Evolutionary conservation across 192 early-diverging fungal species (phyloP).

Genomic region (Mortierella hygrophila): DNA sequence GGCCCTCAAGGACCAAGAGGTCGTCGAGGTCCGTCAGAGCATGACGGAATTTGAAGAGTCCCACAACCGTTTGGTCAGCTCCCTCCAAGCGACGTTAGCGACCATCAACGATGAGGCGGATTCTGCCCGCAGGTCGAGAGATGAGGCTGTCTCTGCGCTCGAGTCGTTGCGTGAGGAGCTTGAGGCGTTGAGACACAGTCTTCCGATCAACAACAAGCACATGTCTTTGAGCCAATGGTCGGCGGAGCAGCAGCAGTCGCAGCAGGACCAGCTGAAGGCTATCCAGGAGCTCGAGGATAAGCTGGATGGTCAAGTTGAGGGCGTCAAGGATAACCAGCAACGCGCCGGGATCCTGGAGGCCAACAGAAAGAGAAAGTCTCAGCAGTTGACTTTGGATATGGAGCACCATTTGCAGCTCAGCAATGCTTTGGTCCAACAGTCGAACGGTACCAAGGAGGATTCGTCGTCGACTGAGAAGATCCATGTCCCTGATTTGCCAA

Average conservation of each 20-base stretch:
- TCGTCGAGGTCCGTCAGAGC: conserved; percentile 51
- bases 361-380: conserved; percentile 51
- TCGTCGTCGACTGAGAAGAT: neutral
- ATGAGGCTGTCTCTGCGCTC: conserved; percentile 42
- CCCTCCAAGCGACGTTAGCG: conserved; percentile 46
- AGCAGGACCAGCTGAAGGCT: conserved; percentile 49
- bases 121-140: conserved; percentile 51
- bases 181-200: conserved; percentile 45
- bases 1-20: conserved; percentile 53
- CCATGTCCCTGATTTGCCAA: neutral
- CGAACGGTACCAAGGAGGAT: neutral
- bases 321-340: conserved; percentile 49
- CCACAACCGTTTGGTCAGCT: conserved; percentile 46
- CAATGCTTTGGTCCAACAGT: conserved; percentile 28
- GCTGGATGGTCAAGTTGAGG: conserved; percentile 43
- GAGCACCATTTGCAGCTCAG: conserved; percentile 54
- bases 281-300: conserved; percentile 47
- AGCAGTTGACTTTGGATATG: conserved; percentile 45
- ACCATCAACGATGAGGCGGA: conserved; percentile 53
- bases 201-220: conserved; percentile 51
- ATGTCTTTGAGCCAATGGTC: conserved; percentile 54
- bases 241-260: conserved; percentile 43
- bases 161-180: conserved; percentile 47
- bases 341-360: conserved; percentile 41
- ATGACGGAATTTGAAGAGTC: conserved; percentile 57